phyloP scores from a whole-genome alignment of 192 early-diverging fungal genomes.

The Umbelopsis isabellina region DNA sequence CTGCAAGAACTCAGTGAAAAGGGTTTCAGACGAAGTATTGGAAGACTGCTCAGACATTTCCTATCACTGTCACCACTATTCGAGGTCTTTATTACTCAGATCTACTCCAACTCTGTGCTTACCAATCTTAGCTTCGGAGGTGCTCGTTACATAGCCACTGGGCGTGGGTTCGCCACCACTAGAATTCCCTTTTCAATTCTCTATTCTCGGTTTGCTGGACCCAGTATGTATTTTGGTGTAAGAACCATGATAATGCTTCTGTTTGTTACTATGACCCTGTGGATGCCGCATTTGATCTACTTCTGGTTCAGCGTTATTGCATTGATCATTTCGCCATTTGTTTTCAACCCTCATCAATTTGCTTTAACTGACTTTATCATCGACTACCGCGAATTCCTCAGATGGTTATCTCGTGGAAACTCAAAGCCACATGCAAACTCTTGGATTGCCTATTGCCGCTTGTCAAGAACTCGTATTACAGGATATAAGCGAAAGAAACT shows the following conservation, averaged over 20 bases:
- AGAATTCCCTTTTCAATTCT: slow-evolving; percentile 65
- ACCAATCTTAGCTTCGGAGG: slow-evolving; percentile 69
- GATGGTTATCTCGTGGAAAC: slow-evolving; percentile 67
- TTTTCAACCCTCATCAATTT: slow-evolving; percentile 81
- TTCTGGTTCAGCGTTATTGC: slow-evolving; percentile 72
- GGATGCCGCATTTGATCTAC: slow-evolving; percentile 64
- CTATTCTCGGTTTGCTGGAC: slow-evolving; percentile 65
- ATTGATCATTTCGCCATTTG: slow-evolving; percentile 66
- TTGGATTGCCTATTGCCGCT: slow-evolving; percentile 70
- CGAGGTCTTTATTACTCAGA: slow-evolving; percentile 72
- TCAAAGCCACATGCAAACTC: slow-evolving; percentile 59
- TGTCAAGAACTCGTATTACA: slow-evolving; percentile 60
- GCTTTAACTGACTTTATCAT: slow-evolving; percentile 64
- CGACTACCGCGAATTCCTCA: slow-evolving; percentile 69
- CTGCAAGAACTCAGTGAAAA: slow-evolving; percentile 76
- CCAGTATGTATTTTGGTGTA: slow-evolving; percentile 70
- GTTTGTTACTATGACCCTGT: slow-evolving; percentile 62
- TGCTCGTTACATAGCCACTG: slow-evolving; percentile 72
- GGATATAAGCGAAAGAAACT: slow-evolving; percentile 67
- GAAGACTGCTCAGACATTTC: slow-evolving; percentile 66
- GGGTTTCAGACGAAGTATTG: slow-evolving; percentile 59
- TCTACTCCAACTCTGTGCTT: slow-evolving; percentile 70
- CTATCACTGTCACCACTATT: slow-evolving; percentile 71
- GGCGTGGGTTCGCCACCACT: slow-evolving; percentile 73
- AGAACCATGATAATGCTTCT: slow-evolving; percentile 62